Evolutionary conservation across 2,329 filamentous ascomycete species (phyloP).

Genomic region (Fusarium subglutinans): DNA sequence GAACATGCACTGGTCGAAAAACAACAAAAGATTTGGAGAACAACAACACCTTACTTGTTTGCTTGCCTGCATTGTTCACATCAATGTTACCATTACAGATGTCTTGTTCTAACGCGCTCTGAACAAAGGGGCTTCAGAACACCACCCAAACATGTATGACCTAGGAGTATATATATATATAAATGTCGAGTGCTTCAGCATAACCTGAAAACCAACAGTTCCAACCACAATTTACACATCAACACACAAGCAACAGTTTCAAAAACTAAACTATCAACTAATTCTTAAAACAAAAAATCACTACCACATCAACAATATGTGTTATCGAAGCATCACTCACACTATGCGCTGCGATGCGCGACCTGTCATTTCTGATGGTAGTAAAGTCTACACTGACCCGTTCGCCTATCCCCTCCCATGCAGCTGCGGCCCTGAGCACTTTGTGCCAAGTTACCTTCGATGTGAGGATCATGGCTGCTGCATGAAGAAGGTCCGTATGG

Average conservation of each 20-base stretch:
- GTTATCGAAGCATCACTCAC: slow-evolving; percentile 41
- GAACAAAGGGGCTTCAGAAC: neutral
- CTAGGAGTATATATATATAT: neutral
- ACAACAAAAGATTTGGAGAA: neutral
- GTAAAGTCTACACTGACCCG: slow-evolving; percentile 34
- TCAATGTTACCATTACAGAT: neutral
- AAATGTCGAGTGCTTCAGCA: neutral
- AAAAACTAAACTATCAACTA: neutral
- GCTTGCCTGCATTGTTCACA: neutral
- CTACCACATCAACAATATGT: slow-evolving; percentile 27
- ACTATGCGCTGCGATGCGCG: slow-evolving; percentile 44
- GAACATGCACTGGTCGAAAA: neutral
- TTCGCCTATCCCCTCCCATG: slow-evolving; percentile 37
- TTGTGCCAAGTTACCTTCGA: slow-evolving; percentile 6
- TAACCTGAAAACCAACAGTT: neutral
- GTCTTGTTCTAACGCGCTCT: neutral
- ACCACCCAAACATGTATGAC: neutral
- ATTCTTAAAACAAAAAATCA: neutral
- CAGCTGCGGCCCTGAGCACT: slow-evolving; percentile 17
- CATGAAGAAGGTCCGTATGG: slow-evolving; percentile 15
- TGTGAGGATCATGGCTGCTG: slow-evolving; percentile 45
- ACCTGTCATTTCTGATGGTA: slow-evolving; percentile 40
- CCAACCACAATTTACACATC: neutral
- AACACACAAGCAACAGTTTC: neutral
- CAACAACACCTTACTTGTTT: neutral